Evolutionary conservation across 2,329 filamentous ascomycete species (phyloP), one percentile per base, ranked within the genome.

Genomic region (Aspergillus udagawae): DNA sequence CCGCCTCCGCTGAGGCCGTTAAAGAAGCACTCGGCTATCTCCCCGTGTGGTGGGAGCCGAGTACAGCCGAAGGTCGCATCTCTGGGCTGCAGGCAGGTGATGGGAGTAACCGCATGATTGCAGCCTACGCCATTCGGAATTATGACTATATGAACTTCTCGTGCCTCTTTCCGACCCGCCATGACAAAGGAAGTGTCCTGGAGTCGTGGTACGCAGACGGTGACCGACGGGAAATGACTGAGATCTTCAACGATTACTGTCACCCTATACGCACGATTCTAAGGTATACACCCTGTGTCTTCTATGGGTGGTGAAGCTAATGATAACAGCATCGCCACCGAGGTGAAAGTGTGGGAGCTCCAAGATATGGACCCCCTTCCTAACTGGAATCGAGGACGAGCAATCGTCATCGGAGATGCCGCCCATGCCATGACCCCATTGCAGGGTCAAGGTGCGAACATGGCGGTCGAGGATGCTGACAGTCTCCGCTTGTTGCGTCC

Each of bases 401-500:
- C 80, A 3, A 68, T 70, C 1, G 49, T 73, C 29, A 52, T 73
- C 6, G 71, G 71, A 0, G 71, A 73, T 53, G 70, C 70, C 10
- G 71, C 66, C 3, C 70, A 73, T 61, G 70, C 70, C 0, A 71
- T 71, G 67, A 63, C 61, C n/a, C 69, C 71, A 5, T 70, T 72
- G 62, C 75, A 75, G 1, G 80, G 81, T 2, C 81, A 84, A 65
- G 82, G 82, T 0, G 76, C 79, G 0, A 79, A 76, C 9, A 81
- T 83, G 70, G 81, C 79, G 0, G 58, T 84, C n/a, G 82, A 84
- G 61, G 82, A 84, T 61, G 61, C 29, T 14, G 29, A 32, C 29
- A 32, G 29, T 32, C 29, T 32, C 29, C 29, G 29, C 29, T 14
- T 32, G 29, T 32, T 32, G 29, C 12, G 29, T 14, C 29, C 29